A percentile compares a stretch with the other conserved stretches of the same genome.
Evolutionary conservation across 148 eudicot genomes (phyloP).

Genomic region (Silene latifolia): DNA sequence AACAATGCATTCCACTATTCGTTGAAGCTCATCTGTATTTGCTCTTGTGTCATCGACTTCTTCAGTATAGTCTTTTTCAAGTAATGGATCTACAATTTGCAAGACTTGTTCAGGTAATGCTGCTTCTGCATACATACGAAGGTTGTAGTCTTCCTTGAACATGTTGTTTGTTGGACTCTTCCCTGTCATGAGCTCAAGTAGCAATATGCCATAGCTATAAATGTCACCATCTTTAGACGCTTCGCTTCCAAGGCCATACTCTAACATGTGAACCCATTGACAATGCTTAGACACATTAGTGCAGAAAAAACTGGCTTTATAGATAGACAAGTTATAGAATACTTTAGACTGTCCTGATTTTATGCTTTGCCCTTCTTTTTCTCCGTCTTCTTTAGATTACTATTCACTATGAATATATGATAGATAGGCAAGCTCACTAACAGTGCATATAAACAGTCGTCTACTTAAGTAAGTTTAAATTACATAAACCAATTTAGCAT

Average conservation of each 20-base stretch:
- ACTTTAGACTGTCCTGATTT: too few relatives aligned
- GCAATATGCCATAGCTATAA: not conserved
- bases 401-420: too few relatives aligned
- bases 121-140: too few relatives aligned
- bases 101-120: too few relatives aligned
- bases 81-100: slow-evolving; percentile 4
- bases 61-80: not conserved
- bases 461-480: too few relatives aligned
- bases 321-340: too few relatives aligned
- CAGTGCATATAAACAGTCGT: too few relatives aligned
- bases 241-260: not conserved
- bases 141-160: not conserved
- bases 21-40: not conserved
- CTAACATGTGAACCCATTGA: not conserved
- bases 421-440: too few relatives aligned
- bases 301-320: too few relatives aligned
- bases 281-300: not conserved
- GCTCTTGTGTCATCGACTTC: not conserved
- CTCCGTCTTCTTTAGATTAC: too few relatives aligned
- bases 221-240: not conserved
- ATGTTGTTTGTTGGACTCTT: not conserved
- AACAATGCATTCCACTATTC: slow-evolving; percentile 6
- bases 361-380: too few relatives aligned
- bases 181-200: not conserved
- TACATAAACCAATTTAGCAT: not conserved